Evolutionary conservation across 768 basidiomycete genomes (phyloP).

Genomic region (Cystofilobasidium macerans): DNA sequence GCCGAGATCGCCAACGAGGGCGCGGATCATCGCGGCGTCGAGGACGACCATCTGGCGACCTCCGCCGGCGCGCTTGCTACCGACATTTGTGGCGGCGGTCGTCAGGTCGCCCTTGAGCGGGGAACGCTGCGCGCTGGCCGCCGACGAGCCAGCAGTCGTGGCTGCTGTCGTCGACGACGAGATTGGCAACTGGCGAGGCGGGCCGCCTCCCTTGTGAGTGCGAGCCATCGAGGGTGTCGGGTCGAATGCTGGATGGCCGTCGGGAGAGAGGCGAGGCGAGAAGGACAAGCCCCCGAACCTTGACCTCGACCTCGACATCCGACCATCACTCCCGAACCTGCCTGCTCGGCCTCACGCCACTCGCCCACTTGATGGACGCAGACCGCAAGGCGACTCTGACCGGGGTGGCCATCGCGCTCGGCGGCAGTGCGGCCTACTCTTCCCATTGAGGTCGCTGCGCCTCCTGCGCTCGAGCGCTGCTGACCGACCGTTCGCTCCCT

Average conservation of each 20-base stretch:
- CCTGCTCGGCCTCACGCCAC: too few species aligned
- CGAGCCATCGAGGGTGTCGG: too few species aligned
- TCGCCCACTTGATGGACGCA: too few species aligned
- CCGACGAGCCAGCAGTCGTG: neutral
- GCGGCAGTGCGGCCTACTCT: constrained; percentile 45
- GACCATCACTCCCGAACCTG: neutral
- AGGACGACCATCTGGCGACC: neutral
- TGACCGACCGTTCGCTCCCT: neutral
- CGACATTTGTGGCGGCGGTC: neutral
- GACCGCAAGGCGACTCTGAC: constrained; percentile 39
- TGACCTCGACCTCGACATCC: too few species aligned
- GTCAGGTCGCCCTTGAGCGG: neutral
- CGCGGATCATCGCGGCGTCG: neutral
- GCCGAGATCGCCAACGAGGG: neutral
- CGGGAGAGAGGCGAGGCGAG: too few species aligned
- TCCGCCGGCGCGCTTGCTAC: neutral
- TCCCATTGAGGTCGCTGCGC: neutral
- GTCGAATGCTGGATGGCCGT: too few species aligned
- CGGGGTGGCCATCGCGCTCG: constrained; percentile 71
- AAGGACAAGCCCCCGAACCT: too few species aligned
- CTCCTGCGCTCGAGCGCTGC: neutral
- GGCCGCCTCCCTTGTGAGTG: neutral
- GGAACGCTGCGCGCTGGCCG: neutral
- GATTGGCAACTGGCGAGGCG: neutral
- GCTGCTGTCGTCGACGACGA: neutral